phyloP scores from a whole-genome alignment of 2,329 filamentous ascomycete species.

The Diaporthe caulivora region DNA sequence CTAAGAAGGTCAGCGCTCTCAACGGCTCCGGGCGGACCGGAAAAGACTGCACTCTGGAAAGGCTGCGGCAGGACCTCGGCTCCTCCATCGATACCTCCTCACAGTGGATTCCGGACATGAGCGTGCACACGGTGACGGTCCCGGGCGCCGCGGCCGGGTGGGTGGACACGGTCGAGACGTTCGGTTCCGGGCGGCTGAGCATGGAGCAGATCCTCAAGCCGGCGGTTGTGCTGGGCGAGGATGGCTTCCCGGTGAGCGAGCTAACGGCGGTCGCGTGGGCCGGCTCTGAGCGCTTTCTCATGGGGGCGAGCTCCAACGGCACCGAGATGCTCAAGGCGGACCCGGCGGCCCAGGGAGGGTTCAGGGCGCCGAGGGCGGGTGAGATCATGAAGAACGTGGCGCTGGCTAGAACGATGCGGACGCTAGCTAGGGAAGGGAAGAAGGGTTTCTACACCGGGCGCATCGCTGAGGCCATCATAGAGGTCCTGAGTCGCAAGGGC shows the following conservation, averaged over 20 bases:
- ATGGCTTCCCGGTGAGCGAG: conserved; percentile 91
- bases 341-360: conserved; percentile 72
- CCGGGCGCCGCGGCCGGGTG: conserved; percentile 94
- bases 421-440: conserved; percentile 84
- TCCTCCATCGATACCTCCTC: too few relatives aligned
- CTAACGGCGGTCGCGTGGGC: conserved; percentile 81
- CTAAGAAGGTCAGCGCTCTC: conserved; percentile 83
- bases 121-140: conserved; percentile 85
- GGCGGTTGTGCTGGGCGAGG: conserved; percentile 86
- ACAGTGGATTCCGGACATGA: conserved; percentile 76
- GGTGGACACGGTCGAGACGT: conserved; percentile 88
- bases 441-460: conserved; percentile 90
- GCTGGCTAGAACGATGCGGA: conserved; percentile 83
- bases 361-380: conserved; percentile 80
- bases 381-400: conserved; percentile 91
- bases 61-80: conserved; percentile 76
- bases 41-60: conserved; percentile 75
- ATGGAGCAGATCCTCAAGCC: conserved; percentile 84
- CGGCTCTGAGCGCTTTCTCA: conserved; percentile 71
- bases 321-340: conserved; percentile 89
- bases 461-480: conserved; percentile 84
- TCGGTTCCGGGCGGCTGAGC: conserved; percentile 87
- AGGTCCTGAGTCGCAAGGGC: conserved; percentile 80
- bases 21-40: conserved; percentile 94
- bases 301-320: conserved; percentile 84